These are phyloP conservation scores for Raffaelea arxii DNA, from an alignment of 2,329 filamentous ascomycete species.

Conservation along the genomic window DNA sequence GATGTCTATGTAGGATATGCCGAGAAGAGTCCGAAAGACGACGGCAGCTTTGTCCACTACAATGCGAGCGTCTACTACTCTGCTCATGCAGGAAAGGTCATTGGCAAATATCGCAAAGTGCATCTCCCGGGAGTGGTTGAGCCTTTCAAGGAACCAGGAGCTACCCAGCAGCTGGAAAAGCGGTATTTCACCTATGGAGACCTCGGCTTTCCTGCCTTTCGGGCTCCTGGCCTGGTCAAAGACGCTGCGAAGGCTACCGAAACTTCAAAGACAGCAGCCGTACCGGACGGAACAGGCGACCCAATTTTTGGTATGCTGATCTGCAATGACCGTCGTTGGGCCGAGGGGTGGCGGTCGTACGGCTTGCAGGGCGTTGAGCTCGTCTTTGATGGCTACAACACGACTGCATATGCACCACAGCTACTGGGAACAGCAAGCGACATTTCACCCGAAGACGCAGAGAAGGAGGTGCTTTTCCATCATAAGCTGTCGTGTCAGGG, in stretches of 20 bases:
- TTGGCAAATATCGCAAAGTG: conserved; percentile 44
- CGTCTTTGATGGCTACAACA: conserved; percentile 33
- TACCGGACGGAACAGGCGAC: conserved; percentile 27
- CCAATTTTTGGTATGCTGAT: conserved; percentile 43
- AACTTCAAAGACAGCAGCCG: neutral
- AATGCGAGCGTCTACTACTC: conserved; percentile 43
- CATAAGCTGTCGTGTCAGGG: conserved; percentile 37
- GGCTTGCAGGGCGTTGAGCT: conserved; percentile 39
- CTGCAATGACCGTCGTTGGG: conserved; percentile 42
- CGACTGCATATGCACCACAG: conserved; percentile 33
- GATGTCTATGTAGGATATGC: conserved; percentile 44
- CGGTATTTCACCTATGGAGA: conserved; percentile 42
- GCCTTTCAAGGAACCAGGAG: conserved; percentile 35
- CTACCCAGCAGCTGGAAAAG: conserved; percentile 45
- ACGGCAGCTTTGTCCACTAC: conserved; percentile 25
- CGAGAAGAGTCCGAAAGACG: conserved; percentile 26
- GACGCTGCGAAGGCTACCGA: conserved; percentile 24
- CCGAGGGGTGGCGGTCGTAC: conserved; percentile 39
- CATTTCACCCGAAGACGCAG: conserved; percentile 17
- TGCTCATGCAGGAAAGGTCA: conserved; percentile 25
- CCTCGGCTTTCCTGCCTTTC: conserved; percentile 41
- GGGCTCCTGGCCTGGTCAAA: conserved; percentile 33
- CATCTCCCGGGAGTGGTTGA: conserved; percentile 42
- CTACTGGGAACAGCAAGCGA: conserved; percentile 22
- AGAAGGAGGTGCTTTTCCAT: conserved; percentile 35